Evolutionary conservation across 2,329 filamentous ascomycete genomes (phyloP).

Genomic region (Neophaeococcomyces aloes): DNA sequence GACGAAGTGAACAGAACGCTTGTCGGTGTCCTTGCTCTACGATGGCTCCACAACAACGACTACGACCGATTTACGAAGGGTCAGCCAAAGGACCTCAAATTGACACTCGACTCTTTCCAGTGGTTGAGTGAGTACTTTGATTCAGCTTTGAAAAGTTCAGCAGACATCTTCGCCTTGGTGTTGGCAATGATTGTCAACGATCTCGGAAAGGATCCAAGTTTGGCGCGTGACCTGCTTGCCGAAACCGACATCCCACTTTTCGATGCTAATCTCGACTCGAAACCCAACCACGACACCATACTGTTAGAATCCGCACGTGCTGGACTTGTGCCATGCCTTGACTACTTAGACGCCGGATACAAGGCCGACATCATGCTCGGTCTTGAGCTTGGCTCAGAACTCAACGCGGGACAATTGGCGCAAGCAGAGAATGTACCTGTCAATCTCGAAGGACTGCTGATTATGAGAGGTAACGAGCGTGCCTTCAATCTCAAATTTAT

Average conservation of each 20-base stretch:
- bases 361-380: conserved; percentile 25
- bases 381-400: conserved; percentile 27
- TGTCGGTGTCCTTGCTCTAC: conserved; percentile 28
- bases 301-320: conserved; percentile 24
- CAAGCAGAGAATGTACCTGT: conserved; percentile 30
- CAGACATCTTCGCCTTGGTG: conserved; percentile 26
- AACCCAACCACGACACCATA: conserved; percentile 28
- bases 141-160: conserved; percentile 11
- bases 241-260: conserved; percentile 6
- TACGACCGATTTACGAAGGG: conserved; percentile 26
- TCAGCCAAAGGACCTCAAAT: conserved; percentile 20
- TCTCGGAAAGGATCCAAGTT: conserved; percentile 29
- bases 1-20: conserved; percentile 34
- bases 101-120: conserved; percentile 25
- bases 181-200: conserved; percentile 30
- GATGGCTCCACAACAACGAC: conserved; percentile 29
- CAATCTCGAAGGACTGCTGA: conserved; percentile 23
- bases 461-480: conserved; percentile 20
- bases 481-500: conserved; percentile 29
- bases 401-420: conserved; percentile 32
- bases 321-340: conserved; percentile 24
- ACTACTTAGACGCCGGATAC: conserved; percentile 18
- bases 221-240: conserved; percentile 22
- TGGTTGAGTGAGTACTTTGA: conserved; percentile 22
- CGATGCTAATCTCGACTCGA: no score